Evolutionary conservation across 768 basidiomycete species (phyloP), one percentile per base, ranked within the genome.

Genomic region (Boletus barrowsii): DNA sequence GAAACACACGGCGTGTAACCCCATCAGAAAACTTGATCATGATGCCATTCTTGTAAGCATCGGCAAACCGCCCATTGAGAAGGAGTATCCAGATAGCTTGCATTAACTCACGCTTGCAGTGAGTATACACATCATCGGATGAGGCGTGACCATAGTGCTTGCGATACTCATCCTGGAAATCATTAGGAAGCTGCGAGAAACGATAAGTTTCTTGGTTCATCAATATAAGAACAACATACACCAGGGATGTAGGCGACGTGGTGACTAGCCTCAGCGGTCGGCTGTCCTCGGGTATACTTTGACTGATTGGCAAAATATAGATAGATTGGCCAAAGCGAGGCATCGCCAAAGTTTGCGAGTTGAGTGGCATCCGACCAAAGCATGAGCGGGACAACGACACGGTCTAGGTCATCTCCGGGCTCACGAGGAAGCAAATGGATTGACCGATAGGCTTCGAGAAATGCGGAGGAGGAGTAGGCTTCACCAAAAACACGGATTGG

Each of bases 31-130:
- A 63, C 8, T 33, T 14, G 13, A 67, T 50, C 11, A 62, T 41
- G 3, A 67, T 33, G 0, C 67, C 67, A 45, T 46, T 10, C 4
- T 44, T 15, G 17, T 63, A 68, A 0, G 60, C 60, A 0, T 55
- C 11, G 0, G 47, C 13, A 30, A 68, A 63, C 4, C 51, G 3
- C 7, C 59, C 55, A n/a, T 65, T 24, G 1, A 68, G 53, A 3
- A 68, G 35, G 0, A 60, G 39, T 5, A 10, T 26, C 55, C 55
- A 64, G 0, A 62, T 37, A 0, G 55, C 55, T 0, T 68, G 67
- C 10, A 64, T 46, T 1, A 68, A 39, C 39, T 68, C 61, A 8
- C 44, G 46, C 29, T 58, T 60, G 47, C 59, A 60, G 33, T 66
- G 60, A 5, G 65, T 59, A 9, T 52, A 35, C 0, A 57, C 8